These are phyloP conservation scores for Hypoxylon lienhwacheense DNA, from an alignment of 495 filamentous ascomycete species.

Conservation along the genomic window DNA sequence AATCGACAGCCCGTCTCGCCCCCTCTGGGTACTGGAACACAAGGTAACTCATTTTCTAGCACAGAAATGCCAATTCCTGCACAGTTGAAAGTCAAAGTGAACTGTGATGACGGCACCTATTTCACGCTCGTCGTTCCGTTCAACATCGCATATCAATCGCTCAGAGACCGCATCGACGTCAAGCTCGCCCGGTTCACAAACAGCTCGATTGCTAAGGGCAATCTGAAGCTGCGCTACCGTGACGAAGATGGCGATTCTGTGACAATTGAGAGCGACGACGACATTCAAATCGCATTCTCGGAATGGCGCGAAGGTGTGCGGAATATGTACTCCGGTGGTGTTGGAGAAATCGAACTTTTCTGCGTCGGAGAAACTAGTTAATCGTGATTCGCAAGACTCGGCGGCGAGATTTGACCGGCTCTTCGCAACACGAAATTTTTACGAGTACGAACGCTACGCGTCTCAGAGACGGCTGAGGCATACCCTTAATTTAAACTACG, in stretches of 20 bases:
- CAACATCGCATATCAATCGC: conserved; percentile 87
- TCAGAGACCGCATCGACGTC: conserved; percentile 95
- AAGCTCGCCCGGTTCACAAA: conserved; percentile 84
- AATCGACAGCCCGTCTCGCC: conserved; percentile 41
- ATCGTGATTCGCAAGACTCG: conserved; percentile 2
- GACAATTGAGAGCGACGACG: conserved; percentile 90
- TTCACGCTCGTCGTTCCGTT: conserved; percentile 90
- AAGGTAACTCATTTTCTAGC: conserved; percentile 47
- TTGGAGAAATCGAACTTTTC: conserved; percentile 85
- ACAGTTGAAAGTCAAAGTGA: conserved; percentile 93
- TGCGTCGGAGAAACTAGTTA: conserved; percentile 47
- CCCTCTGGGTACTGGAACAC: conserved; percentile 39
- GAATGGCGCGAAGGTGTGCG: conserved; percentile 82
- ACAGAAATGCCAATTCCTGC: conserved; percentile 64
- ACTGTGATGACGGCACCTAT: conserved; percentile 76
- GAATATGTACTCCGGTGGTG: conserved; percentile 62
- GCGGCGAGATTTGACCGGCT: not conserved
- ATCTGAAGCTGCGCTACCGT: conserved; percentile 80
- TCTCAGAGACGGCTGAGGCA: conserved; percentile 3
- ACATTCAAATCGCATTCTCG: conserved; percentile 90
- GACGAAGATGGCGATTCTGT: conserved; percentile 94
- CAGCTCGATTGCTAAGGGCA: conserved; percentile 74
- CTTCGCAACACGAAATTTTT: not conserved
- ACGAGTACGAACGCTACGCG: not conserved
- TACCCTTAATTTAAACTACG: conserved; percentile 7